Conservation (phyloP, 768 basidiomycete genomes). For the Lyophyllum atratum region DNA sequence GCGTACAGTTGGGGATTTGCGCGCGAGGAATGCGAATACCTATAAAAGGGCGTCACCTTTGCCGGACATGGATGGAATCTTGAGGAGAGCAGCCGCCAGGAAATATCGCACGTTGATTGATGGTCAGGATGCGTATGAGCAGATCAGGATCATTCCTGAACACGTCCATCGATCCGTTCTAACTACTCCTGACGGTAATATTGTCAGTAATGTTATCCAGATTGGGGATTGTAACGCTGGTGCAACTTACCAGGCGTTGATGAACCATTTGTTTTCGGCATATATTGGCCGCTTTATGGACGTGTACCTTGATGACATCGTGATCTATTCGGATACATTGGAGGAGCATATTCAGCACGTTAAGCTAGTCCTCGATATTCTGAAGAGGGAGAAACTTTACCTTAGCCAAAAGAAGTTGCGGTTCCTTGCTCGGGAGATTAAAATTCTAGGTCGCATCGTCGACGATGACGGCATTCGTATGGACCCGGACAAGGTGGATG, state of each 20-base stretch:
- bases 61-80: background rate
- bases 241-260: constrained; percentile 39
- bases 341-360: constrained; percentile 34
- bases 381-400: constrained; percentile 26
- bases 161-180: background rate
- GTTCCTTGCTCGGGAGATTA: constrained; percentile 21
- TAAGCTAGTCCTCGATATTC: constrained; percentile 19
- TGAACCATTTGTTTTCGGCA: constrained; percentile 34
- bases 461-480: background rate
- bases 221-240: constrained; percentile 12
- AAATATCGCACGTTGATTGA: constrained; percentile 2
- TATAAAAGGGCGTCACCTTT: background rate
- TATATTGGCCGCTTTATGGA: constrained; percentile 22
- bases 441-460: constrained; percentile 19
- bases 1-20: background rate
- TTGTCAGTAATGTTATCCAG: background rate
- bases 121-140: constrained; percentile 3
- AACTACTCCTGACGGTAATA: background rate
- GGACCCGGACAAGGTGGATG: background rate
- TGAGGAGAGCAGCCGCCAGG: background rate
- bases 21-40: background rate
- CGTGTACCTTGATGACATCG: constrained; percentile 5
- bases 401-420: constrained; percentile 26
- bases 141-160: background rate
- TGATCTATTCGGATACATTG: constrained; percentile 36